Conservation (phyloP, 2,329 filamentous ascomycete species). For the Sarocladium brachiariae region DNA sequence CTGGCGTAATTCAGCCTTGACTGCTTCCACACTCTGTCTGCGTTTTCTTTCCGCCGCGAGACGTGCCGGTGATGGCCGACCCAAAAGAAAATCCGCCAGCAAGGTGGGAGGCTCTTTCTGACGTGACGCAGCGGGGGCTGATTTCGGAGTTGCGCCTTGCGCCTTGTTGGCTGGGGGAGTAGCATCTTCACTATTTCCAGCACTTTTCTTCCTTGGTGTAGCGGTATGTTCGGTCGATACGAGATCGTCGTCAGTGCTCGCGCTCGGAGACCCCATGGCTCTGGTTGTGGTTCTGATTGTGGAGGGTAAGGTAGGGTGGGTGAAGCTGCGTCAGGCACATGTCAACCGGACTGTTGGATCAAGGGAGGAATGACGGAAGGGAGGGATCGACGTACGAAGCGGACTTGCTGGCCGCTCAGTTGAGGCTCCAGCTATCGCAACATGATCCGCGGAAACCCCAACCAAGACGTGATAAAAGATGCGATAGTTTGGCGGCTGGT, state of each 20-base stretch:
- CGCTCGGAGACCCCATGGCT: background rate
- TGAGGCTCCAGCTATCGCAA: background rate
- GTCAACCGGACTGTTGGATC: background rate
- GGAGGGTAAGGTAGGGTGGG: too few relatives aligned
- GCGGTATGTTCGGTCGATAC: conserved; percentile 12
- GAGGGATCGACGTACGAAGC: conserved; percentile 6
- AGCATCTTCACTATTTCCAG: conserved; percentile 13
- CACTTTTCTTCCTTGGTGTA: background rate
- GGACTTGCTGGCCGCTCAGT: conserved; percentile 1
- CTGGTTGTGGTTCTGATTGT: background rate
- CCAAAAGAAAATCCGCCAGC: conserved; percentile 50
- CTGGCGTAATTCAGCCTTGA: conserved; percentile 44
- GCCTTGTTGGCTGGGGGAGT: conserved; percentile 12
- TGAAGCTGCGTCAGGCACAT: conserved; percentile 6
- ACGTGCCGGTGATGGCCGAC: conserved; percentile 49
- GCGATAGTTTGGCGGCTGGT: background rate
- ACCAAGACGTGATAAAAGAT: background rate
- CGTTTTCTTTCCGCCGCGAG: conserved; percentile 43
- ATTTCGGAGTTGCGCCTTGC: conserved; percentile 29
- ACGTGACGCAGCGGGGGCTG: conserved; percentile 31
- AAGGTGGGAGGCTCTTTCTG: conserved; percentile 34
- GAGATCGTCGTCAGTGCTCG: conserved; percentile 15
- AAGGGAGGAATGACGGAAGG: background rate
- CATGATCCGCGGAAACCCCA: background rate
- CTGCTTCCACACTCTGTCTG: conserved; percentile 51